Evolutionary conservation across 176 grass and related monocot genomes (phyloP), one percentile per base, ranked within the genome.

Genomic region (Cocos nucifera): DNA sequence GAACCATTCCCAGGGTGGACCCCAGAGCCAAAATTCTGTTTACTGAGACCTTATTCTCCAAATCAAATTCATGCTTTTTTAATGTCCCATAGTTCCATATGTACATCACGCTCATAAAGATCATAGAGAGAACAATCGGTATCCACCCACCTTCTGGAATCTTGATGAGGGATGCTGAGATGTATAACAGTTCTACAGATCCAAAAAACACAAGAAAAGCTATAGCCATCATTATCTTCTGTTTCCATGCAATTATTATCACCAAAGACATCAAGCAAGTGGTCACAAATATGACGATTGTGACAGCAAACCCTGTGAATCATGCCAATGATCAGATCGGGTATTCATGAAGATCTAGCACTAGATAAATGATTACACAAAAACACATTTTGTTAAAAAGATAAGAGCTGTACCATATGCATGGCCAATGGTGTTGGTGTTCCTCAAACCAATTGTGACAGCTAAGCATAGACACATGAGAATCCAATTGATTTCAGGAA

Each of bases 401-500:
- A 44, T 44, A 12, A 44, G 35, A 44, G 26, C 17, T 56, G 9
- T 68, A 68, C 65, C 65, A 35, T 68, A 53, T 7, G 65, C 65
- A 68, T 68, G 53, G n/a, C 52, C 65, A 5, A 68, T 28, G 12
- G 28, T 17, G 7, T 56, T 56, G 4, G 65, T 68, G 65, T 68
- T 52, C 25, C 65, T 39, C 20, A 68, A 22, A 27, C 65, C 65
- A 21, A 68, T 68, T 5, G 53, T 68, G 23, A 68, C 65, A 10
- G 53, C 65, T 18, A 68, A 39, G 19, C 65, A 56, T 4, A 68
- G 17, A 10, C 27, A 17, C 65, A 68, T 68, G 21, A 68, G 27
- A 19, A 68, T 68, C 65, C 53, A 68, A 19, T 68, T 68, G 65
- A 68, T 25, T 10, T 68, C 65, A 15, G 65, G 65, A 32, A 68